Percentiles rank a stretch among this genome's conserved stretches.
These are phyloP conservation scores for Sarocladium oryzae DNA, from an alignment of 2,329 filamentous ascomycete genomes.

Conservation along the genomic window DNA sequence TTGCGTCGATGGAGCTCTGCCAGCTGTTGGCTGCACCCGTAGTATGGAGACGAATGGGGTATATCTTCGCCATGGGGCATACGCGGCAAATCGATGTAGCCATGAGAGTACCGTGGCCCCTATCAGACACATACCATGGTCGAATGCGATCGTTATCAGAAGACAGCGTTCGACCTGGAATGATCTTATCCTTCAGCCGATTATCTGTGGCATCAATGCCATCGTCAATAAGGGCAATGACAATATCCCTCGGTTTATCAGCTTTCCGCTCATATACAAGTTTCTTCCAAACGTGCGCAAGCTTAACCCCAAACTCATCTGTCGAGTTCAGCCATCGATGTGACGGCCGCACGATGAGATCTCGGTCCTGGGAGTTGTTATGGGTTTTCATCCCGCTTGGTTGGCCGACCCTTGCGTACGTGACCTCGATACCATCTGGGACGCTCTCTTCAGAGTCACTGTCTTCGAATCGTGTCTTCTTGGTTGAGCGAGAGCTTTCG, in stretches of 20 bases:
- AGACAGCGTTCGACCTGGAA: not conserved
- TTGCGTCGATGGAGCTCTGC: not conserved
- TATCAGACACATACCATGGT: conserved; percentile 1
- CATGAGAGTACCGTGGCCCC: conserved; percentile 4
- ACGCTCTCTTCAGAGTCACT: not conserved
- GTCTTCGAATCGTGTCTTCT: not conserved
- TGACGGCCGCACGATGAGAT: not conserved
- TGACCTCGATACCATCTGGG: not conserved
- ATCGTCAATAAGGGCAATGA: conserved; percentile 5
- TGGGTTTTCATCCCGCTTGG: not conserved
- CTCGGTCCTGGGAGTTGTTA: not conserved
- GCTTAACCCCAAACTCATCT: not conserved
- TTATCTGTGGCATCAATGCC: not conserved
- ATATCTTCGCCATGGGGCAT: conserved; percentile 7
- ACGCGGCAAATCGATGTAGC: conserved; percentile 1
- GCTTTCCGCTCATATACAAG: not conserved
- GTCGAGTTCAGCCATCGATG: not conserved
- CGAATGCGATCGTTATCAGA: not conserved
- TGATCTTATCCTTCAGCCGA: not conserved
- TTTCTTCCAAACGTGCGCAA: not conserved
- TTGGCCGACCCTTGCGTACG: not conserved
- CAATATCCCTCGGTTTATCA: conserved; percentile 2
- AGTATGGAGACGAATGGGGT: conserved; percentile 2
- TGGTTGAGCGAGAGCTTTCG: not conserved
- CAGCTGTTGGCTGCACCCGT: not conserved